Conservation (phyloP, 371 early-diverging fungal species). For the Mortierella sp. region DNA sequence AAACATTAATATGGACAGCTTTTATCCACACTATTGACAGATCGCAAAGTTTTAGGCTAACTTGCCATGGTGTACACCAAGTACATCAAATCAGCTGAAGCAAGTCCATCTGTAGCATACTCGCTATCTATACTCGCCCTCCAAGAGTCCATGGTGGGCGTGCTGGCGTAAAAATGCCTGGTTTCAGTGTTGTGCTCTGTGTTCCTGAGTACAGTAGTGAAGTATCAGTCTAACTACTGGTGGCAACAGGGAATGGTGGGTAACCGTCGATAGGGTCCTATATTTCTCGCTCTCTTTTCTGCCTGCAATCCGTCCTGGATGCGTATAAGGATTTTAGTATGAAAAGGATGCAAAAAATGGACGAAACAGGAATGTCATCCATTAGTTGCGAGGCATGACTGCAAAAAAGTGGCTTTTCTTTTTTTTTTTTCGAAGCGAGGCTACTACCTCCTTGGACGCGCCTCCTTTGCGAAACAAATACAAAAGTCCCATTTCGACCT, state of each 20-base stretch:
- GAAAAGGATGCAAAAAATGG: not conserved
- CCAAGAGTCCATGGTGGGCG: conserved; percentile 29
- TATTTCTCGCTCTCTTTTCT: not conserved
- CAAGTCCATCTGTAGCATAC: conserved; percentile 24
- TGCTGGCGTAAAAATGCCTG: not conserved
- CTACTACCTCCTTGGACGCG: too few species aligned
- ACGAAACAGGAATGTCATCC: not conserved
- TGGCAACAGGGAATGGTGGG: not conserved
- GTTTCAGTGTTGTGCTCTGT: not conserved
- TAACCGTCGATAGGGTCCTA: not conserved
- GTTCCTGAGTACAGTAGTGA: not conserved
- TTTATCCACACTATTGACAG: not conserved
- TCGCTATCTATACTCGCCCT: conserved; percentile 8
- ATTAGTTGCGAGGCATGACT: not conserved
- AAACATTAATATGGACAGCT: too few species aligned
- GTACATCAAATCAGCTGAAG: conserved; percentile 41
- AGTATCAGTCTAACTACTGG: not conserved
- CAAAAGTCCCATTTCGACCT: not conserved
- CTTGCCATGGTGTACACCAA: conserved; percentile 40
- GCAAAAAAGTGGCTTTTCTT: conserved; percentile 15
- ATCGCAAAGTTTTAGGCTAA: not conserved
- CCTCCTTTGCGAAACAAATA: not conserved
- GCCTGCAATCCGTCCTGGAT: not conserved
- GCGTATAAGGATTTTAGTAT: not conserved
- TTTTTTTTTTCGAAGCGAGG: not conserved